A percentile compares a stretch with the other conserved stretches of the same genome.
These are phyloP conservation scores for Aspergillus indologenus DNA, from an alignment of 495 filamentous ascomycete genomes.

Conservation along the genomic window DNA sequence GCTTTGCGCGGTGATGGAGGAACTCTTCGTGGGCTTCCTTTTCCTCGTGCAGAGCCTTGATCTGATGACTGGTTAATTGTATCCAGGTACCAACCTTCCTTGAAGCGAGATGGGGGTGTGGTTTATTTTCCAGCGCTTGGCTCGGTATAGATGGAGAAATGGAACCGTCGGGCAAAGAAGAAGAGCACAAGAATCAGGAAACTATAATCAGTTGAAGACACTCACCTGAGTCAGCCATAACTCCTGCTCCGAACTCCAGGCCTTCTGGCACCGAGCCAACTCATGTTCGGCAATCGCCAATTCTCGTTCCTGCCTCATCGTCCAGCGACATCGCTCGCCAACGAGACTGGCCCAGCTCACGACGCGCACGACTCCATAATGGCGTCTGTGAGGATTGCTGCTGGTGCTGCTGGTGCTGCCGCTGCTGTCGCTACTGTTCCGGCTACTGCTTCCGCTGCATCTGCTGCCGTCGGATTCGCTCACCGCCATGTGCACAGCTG, in stretches of 20 bases:
- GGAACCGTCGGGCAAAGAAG: slow-evolving; percentile 2
- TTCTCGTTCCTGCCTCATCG: slow-evolving; percentile 33
- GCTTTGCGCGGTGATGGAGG: slow-evolving; percentile 33
- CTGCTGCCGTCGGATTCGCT: slow-evolving; percentile 12
- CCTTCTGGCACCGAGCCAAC: slow-evolving; percentile 39
- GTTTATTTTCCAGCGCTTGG: slow-evolving; percentile 1
- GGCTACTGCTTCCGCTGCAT: slow-evolving; percentile 2
- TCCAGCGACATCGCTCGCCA: slow-evolving; percentile 34
- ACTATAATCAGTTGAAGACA: neutral
- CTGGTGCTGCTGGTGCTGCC: slow-evolving; percentile 13
- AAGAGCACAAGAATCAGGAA: neutral
- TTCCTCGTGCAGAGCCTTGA: slow-evolving; percentile 37
- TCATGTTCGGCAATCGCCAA: slow-evolving; percentile 30
- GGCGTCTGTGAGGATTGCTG: no score
- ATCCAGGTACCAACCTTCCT: neutral
- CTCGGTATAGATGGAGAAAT: neutral
- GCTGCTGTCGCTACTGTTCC: slow-evolving; percentile 1
- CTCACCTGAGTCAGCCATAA: slow-evolving; percentile 41
- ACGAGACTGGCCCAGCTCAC: slow-evolving; percentile 40
- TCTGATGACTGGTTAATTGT: slow-evolving; percentile 18
- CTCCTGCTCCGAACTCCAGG: slow-evolving; percentile 46
- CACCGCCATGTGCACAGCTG: slow-evolving; percentile 17
- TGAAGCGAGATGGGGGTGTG: no score
- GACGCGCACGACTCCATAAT: slow-evolving; percentile 21
- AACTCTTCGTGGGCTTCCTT: slow-evolving; percentile 39